These are phyloP conservation scores for Viola pubescens DNA, from an alignment of 441 rosid species.

Conservation along the genomic window DNA sequence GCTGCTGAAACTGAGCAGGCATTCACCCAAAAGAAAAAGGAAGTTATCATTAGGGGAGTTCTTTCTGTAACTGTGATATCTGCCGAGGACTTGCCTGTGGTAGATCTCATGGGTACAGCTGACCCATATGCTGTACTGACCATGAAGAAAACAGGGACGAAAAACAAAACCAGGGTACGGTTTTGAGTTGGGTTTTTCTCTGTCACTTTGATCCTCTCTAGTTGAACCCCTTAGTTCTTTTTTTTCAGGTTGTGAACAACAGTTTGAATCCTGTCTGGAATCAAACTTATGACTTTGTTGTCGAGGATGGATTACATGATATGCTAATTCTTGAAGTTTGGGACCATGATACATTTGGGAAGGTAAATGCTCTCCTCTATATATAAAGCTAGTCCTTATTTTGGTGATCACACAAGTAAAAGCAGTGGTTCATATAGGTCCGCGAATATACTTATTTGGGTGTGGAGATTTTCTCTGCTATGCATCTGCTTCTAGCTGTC, in stretches of 20 bases:
- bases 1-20: slow-evolving; percentile 20
- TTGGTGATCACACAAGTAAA: neutral
- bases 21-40: slow-evolving; percentile 38
- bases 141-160: slow-evolving; percentile 70
- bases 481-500: too few relatives aligned
- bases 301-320: slow-evolving; percentile 94
- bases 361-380: slow-evolving; percentile 37
- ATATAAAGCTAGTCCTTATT: neutral
- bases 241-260: slow-evolving; percentile 72
- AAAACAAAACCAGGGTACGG: slow-evolving; percentile 64
- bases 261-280: slow-evolving; percentile 93
- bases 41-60: slow-evolving; percentile 88
- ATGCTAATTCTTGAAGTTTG: slow-evolving; percentile 84
- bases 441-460: too few relatives aligned
- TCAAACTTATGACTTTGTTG: slow-evolving; percentile 93
- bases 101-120: slow-evolving; percentile 79
- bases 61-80: slow-evolving; percentile 69
- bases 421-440: neutral
- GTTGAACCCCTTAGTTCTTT: neutral
- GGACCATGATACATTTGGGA: slow-evolving; percentile 98
- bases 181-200: neutral
- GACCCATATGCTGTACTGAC: slow-evolving; percentile 70
- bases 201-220: neutral
- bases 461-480: too few relatives aligned
- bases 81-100: slow-evolving; percentile 72